Percentiles rank a stretch among this genome's conserved stretches.
phyloP scores from a whole-genome alignment of 257 asterid species.

The Plectranthus barbatus region DNA sequence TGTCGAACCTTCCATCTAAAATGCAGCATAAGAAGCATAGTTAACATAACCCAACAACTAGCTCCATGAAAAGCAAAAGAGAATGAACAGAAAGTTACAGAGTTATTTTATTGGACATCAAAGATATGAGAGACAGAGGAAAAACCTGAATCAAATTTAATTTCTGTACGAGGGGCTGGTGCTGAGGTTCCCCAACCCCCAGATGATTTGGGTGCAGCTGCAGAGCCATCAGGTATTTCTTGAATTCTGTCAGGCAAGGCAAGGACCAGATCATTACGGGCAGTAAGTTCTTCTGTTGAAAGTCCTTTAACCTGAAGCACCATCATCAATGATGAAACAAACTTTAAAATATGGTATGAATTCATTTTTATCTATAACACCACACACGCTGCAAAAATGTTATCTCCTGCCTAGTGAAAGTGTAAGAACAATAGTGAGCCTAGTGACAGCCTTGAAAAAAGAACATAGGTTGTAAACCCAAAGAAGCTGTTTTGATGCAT shows the following conservation, averaged over 20 bases:
- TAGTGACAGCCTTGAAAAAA: not conserved
- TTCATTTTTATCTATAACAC: not conserved
- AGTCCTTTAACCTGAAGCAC: conserved; percentile 62
- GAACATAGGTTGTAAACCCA: not conserved
- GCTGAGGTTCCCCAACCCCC: conserved; percentile 41
- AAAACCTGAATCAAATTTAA: conserved; percentile 89
- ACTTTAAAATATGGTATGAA: not conserved
- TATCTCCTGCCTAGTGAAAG: not conserved
- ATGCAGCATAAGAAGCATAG: conserved; percentile 17
- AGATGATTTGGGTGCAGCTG: conserved; percentile 73
- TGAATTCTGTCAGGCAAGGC: conserved; percentile 84
- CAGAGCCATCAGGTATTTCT: conserved; percentile 77
- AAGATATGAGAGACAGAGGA: not conserved
- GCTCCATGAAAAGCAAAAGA: not conserved
- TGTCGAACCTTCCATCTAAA: conserved; percentile 81
- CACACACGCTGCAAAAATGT: not conserved
- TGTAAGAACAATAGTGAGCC: not conserved
- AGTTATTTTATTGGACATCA: not conserved
- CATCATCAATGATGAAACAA: not conserved
- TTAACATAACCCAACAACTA: conserved; percentile 15
- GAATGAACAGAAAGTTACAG: not conserved
- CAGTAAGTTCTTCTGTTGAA: conserved; percentile 75
- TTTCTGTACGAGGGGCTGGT: conserved; percentile 84
- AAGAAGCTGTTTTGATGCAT: not conserved
- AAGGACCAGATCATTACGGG: conserved; percentile 84